These are phyloP conservation scores for Parastagonospora nodorum DNA, from an alignment of 2,329 filamentous ascomycete species.

Conservation along the genomic window DNA sequence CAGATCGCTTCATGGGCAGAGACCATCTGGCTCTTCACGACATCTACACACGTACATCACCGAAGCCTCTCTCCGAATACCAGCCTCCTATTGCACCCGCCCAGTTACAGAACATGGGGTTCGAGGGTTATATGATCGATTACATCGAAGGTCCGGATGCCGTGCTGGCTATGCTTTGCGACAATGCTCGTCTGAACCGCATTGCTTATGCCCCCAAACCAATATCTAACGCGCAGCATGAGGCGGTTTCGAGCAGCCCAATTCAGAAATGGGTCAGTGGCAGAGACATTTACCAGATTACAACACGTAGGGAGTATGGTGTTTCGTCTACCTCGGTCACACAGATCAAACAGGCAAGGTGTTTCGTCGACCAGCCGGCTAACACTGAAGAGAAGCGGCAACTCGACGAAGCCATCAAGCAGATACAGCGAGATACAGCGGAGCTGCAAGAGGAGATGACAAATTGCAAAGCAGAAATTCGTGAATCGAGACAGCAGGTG, in stretches of 20 bases:
- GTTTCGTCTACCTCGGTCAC: constrained; percentile 71
- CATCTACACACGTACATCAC: constrained; percentile 71
- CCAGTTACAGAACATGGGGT: constrained; percentile 63
- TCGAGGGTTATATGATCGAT: constrained; percentile 82
- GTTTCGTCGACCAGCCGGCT: constrained; percentile 79
- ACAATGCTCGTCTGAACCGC: constrained; percentile 69
- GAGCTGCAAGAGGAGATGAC: constrained; percentile 40
- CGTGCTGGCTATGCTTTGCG: constrained; percentile 87
- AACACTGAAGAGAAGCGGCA: constrained; percentile 68
- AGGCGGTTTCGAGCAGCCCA: constrained; percentile 63
- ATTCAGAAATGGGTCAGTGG: constrained; percentile 75
- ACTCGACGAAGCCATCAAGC: constrained; percentile 59
- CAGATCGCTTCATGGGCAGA: constrained; percentile 63
- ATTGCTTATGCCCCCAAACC: constrained; percentile 69
- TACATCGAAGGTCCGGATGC: constrained; percentile 79
- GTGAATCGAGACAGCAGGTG: constrained; percentile 28
- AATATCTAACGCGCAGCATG: constrained; percentile 69
- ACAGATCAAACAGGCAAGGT: constrained; percentile 63
- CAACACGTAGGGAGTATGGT: constrained; percentile 80
- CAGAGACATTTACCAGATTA: constrained; percentile 60
- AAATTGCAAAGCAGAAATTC: constrained; percentile 30
- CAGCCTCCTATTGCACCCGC: constrained; percentile 59
- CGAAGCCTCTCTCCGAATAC: constrained; percentile 60
- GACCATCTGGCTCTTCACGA: constrained; percentile 66
- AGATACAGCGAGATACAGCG: constrained; percentile 46